phyloP scores from a whole-genome alignment of 2,329 filamentous ascomycete genomes.

The Colletotrichum neosansevieriae region DNA sequence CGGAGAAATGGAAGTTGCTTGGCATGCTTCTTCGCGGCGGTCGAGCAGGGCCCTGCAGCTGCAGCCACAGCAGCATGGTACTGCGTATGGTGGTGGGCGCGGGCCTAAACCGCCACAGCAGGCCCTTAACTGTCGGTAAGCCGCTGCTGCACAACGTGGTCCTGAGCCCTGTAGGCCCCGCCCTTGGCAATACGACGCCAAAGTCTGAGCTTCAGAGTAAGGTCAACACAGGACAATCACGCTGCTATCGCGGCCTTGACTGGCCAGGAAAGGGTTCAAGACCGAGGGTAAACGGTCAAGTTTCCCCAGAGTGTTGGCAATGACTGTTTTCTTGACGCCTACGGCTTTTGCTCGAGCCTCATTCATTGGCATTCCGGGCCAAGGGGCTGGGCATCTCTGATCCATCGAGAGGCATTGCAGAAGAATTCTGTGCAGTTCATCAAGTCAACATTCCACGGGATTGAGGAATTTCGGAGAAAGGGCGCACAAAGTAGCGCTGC shows the following conservation, averaged over 20 bases:
- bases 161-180: slow-evolving; percentile 24
- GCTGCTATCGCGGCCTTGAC: too few relatives aligned
- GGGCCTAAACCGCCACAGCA: slow-evolving; percentile 6
- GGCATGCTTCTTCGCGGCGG: slow-evolving; percentile 3
- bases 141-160: slow-evolving; percentile 28
- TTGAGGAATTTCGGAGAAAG: too few relatives aligned
- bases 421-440: too few relatives aligned
- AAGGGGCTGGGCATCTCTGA: slow-evolving; percentile 30
- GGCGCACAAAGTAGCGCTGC: too few relatives aligned
- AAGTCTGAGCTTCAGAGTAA: neutral
- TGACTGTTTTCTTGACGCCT: neutral
- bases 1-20: slow-evolving; percentile 38
- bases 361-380: slow-evolving; percentile 34
- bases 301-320: neutral
- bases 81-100: too few relatives aligned
- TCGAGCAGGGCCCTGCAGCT: slow-evolving; percentile 27
- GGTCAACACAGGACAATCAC: too few relatives aligned
- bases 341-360: slow-evolving; percentile 34
- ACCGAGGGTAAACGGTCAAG: too few relatives aligned
- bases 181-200: slow-evolving; percentile 26
- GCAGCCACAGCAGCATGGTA: too few relatives aligned
- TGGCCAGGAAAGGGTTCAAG: too few relatives aligned
- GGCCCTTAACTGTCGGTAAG: slow-evolving; percentile 17
- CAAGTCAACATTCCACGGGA: too few relatives aligned
- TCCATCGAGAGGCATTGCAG: neutral